phyloP scores from a whole-genome alignment of 1,139 yeast species.

The Sugiyamaella paludigena region DNA sequence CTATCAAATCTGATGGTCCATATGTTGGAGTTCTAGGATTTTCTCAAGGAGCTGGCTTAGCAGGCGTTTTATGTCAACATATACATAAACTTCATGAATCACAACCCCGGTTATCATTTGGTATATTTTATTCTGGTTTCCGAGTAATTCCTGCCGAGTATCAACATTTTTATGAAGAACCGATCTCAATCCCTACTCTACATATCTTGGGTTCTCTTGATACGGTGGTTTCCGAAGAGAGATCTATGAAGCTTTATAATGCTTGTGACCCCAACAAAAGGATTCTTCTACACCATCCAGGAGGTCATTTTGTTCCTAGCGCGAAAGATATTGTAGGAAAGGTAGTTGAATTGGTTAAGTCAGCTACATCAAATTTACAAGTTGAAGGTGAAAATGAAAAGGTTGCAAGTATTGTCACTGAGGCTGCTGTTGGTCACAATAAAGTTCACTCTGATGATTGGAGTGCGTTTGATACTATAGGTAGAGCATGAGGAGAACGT shows the following conservation, averaged over 20 bases:
- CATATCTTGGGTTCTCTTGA: conserved; percentile 87
- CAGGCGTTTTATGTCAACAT: conserved; percentile 42
- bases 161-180: conserved; percentile 46
- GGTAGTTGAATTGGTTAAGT: conserved; percentile 40
- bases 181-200: conserved; percentile 55
- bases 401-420: conserved; percentile 10
- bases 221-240: conserved; percentile 77
- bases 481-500: conserved; percentile 23
- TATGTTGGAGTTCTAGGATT: conserved; percentile 87
- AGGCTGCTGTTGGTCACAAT: not conserved
- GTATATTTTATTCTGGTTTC: conserved; percentile 76
- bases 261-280: conserved; percentile 48
- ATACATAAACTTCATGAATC: conserved; percentile 30
- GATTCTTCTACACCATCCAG: conserved; percentile 65
- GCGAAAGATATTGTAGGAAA: conserved; percentile 58
- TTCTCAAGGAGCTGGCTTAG: conserved; percentile 90
- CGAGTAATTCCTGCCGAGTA: conserved; percentile 55
- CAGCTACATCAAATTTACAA: conserved; percentile 46
- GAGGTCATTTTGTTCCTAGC: conserved; percentile 86
- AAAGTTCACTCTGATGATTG: conserved; percentile 34
- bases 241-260: conserved; percentile 59
- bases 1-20: conserved; percentile 73
- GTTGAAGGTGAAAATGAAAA: conserved; percentile 4
- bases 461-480: conserved; percentile 45
- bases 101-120: conserved; percentile 60